A percentile compares a stretch with the other conserved stretches of the same genome.
Evolutionary conservation across 495 filamentous ascomycete genomes (phyloP).

Genomic region (Penicillium goetzii): DNA sequence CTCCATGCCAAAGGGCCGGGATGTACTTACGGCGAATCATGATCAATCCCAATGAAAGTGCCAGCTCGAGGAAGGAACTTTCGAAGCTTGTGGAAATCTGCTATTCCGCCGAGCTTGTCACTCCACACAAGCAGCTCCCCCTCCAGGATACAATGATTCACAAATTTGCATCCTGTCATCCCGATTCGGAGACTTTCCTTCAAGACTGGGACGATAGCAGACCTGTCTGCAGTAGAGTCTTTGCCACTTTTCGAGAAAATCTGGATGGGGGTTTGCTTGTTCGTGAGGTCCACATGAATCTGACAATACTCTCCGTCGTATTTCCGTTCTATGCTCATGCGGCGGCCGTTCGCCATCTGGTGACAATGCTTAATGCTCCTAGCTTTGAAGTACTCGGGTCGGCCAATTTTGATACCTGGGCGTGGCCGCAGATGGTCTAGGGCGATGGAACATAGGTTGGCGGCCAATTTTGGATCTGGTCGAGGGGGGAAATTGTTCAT

Average conservation of each 20-base stretch:
- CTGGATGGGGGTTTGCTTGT: conserved; percentile 59
- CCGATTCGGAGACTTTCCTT: conserved; percentile 62
- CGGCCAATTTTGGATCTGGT: conserved; percentile 41
- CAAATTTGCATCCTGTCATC: conserved; percentile 57
- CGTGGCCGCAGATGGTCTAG: conserved; percentile 59
- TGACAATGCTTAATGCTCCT: conserved; percentile 74
- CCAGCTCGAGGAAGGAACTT: conserved; percentile 79
- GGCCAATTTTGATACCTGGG: conserved; percentile 74
- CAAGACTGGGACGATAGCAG: conserved; percentile 56
- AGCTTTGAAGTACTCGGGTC: conserved; percentile 73
- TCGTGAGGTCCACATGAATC: conserved; percentile 75
- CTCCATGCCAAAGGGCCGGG: too few relatives aligned
- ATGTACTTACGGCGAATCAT: conserved; percentile 68
- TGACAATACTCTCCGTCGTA: conserved; percentile 91
- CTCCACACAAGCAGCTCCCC: conserved; percentile 82
- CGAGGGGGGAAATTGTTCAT: conserved; percentile 45
- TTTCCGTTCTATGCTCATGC: conserved; percentile 78
- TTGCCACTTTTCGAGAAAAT: conserved; percentile 93
- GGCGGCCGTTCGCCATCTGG: conserved; percentile 59
- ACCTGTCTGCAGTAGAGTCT: conserved; percentile 76
- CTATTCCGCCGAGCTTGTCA: conserved; percentile 60
- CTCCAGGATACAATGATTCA: conserved; percentile 71
- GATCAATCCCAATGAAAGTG: conserved; percentile 63
- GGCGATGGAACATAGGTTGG: conserved; percentile 41
- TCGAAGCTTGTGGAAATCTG: conserved; percentile 78